Evolutionary conservation across 495 filamentous ascomycete genomes (phyloP).

Genomic region (Podospora bellae-mahoneyi): DNA sequence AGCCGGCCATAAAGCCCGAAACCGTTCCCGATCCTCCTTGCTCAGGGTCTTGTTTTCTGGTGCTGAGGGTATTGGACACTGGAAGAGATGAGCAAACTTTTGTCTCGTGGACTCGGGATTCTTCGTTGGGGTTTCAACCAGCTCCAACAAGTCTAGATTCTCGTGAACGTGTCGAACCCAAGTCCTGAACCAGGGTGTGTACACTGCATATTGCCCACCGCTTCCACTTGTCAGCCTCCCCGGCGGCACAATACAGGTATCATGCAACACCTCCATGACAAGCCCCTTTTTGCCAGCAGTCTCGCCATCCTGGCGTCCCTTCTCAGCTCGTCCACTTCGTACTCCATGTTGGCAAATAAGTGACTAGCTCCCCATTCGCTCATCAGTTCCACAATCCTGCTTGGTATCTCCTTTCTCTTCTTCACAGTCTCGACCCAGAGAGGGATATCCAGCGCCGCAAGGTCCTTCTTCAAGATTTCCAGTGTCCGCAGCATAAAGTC

Average conservation of each 20-base stretch:
- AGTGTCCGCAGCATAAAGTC: slow-evolving; percentile 76
- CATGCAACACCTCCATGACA: slow-evolving; percentile 63
- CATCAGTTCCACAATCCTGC: slow-evolving; percentile 64
- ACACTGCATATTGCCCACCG: slow-evolving; percentile 80
- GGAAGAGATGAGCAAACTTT: slow-evolving; percentile 59
- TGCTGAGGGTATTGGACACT: slow-evolving; percentile 56
- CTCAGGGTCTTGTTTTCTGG: slow-evolving; percentile 64
- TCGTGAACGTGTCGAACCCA: slow-evolving; percentile 71
- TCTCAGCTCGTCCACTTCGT: slow-evolving; percentile 73
- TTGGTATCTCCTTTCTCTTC: slow-evolving; percentile 59
- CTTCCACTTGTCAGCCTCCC: slow-evolving; percentile 58
- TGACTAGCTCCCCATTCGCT: slow-evolving; percentile 72
- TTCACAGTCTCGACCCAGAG: slow-evolving; percentile 70
- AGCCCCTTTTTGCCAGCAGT: slow-evolving; percentile 56
- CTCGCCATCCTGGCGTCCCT: slow-evolving; percentile 66
- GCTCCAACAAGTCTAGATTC: slow-evolving; percentile 61
- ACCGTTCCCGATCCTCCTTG: slow-evolving; percentile 55
- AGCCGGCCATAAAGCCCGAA: slow-evolving; percentile 65
- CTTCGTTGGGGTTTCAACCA: slow-evolving; percentile 54
- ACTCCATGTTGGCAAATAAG: slow-evolving; percentile 69
- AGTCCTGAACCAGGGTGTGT: slow-evolving; percentile 73
- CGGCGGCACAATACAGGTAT: slow-evolving; percentile 78
- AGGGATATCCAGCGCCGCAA: slow-evolving; percentile 72
- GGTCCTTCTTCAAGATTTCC: slow-evolving; percentile 59
- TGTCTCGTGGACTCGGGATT: slow-evolving; percentile 58